These are phyloP conservation scores for Nitzschia putrida DNA, from an alignment of 108 stramenopile species.

Conservation along the genomic window DNA sequence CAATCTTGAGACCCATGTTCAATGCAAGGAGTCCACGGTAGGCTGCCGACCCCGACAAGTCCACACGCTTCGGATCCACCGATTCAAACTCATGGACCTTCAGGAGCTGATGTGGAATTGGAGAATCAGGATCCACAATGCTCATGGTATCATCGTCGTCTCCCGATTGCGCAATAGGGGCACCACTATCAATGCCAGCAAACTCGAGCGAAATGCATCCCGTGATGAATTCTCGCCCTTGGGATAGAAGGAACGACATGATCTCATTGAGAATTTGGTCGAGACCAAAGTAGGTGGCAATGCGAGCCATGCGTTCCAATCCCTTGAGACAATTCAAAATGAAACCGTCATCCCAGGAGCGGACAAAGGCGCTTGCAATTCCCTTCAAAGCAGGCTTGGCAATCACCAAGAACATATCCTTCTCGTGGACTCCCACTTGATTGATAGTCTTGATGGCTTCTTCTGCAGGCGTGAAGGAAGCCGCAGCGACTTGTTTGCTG, in stretches of 20 bases:
- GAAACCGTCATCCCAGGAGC: constrained; percentile 84
- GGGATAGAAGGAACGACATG: constrained; percentile 55
- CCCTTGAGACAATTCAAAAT: constrained; percentile 76
- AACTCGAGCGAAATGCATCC: constrained; percentile 60
- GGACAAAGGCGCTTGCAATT: constrained; percentile 75
- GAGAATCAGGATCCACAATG: constrained; percentile 43
- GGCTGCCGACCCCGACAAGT: constrained; percentile 66
- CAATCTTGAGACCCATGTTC: constrained; percentile 68
- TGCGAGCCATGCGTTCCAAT: constrained; percentile 62
- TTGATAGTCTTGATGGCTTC: constrained; percentile 50
- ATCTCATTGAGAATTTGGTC: constrained; percentile 69
- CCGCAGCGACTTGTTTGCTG: constrained; percentile 53
- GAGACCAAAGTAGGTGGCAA: constrained; percentile 66
- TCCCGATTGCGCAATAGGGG: constrained; percentile 30
- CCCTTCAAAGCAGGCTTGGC: constrained; percentile 66
- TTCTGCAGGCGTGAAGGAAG: constrained; percentile 62
- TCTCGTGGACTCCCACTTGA: constrained; percentile 83
- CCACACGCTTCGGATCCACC: constrained; percentile 28
- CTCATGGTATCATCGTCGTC: constrained; percentile 42
- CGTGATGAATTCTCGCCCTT: constrained; percentile 69
- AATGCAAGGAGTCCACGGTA: constrained; percentile 76
- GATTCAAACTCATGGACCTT: constrained; percentile 23
- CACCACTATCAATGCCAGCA: constrained; percentile 42
- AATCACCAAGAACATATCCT: constrained; percentile 87
- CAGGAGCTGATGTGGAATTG: constrained; percentile 45